Percentiles rank a stretch among this genome's conserved stretches.
Conservation (phyloP, 2,329 filamentous ascomycete genomes). For the Cladosporium sphaerospermum region DNA sequence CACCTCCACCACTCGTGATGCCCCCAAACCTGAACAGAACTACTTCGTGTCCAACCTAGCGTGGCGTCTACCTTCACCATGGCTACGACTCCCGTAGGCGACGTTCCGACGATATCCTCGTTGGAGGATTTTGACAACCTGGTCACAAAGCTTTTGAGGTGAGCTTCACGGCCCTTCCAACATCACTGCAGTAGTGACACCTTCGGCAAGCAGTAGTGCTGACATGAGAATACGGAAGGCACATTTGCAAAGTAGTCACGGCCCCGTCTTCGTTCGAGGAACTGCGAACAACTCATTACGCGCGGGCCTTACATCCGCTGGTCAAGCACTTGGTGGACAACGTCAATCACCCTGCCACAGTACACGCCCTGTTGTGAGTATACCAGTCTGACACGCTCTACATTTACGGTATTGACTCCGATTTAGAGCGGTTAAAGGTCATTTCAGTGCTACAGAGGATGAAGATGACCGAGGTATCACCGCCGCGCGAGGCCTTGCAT, state of each 20-base stretch:
- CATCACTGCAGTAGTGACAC: no score
- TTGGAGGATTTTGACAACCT: not conserved
- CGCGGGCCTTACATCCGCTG: slow-evolving; percentile 51
- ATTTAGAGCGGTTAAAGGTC: slow-evolving; percentile 64
- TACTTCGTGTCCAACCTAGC: no score
- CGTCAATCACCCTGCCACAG: slow-evolving; percentile 62
- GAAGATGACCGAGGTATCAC: slow-evolving; percentile 58
- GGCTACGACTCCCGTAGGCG: not conserved
- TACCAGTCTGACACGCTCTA: not conserved
- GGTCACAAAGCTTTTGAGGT: slow-evolving; percentile 4
- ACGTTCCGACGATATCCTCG: not conserved
- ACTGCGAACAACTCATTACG: slow-evolving; percentile 59
- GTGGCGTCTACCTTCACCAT: not conserved
- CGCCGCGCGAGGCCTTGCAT: slow-evolving; percentile 64
- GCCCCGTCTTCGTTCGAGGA: slow-evolving; percentile 68
- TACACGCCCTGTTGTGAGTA: slow-evolving; percentile 63
- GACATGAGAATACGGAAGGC: slow-evolving; percentile 31
- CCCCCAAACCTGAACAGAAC: no score
- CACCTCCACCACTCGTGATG: no score
- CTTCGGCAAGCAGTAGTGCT: no score
- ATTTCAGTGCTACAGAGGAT: slow-evolving; percentile 59
- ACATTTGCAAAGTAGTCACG: slow-evolving; percentile 56
- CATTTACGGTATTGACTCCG: not conserved
- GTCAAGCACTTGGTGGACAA: slow-evolving; percentile 58
- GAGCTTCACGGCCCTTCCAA: not conserved